Evolutionary conservation across 352 stramenopile genomes (phyloP).

Genomic region (Phytophthora chlamydospora): DNA sequence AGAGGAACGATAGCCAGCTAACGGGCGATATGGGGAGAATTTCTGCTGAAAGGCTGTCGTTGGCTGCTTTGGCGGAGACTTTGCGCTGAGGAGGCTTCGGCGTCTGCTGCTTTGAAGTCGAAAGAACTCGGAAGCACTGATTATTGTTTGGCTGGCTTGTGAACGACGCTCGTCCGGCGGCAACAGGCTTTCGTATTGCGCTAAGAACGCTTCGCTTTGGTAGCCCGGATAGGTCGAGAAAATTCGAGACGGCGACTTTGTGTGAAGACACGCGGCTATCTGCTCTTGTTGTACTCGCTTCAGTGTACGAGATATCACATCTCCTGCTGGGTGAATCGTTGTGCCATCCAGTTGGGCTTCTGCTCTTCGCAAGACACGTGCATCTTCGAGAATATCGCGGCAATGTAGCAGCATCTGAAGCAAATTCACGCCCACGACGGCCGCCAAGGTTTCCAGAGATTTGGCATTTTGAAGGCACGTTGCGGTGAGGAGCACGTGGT

Average conservation of each 20-base stretch:
- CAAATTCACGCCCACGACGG: conserved; percentile 26
- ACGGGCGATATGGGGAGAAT: background rate
- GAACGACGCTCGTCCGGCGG: no score
- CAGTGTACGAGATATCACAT: conserved; percentile 1
- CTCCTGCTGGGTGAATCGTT: background rate
- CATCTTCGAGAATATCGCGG: conserved; percentile 9
- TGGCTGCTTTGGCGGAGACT: conserved; percentile 6
- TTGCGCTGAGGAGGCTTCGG: conserved; percentile 7
- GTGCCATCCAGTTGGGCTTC: background rate
- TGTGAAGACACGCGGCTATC: conserved; percentile 3
- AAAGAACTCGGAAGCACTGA: background rate
- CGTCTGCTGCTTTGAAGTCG: background rate
- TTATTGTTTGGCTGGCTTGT: background rate
- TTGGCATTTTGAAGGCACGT: conserved; percentile 50
- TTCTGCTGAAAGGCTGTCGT: conserved; percentile 1
- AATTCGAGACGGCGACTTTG: conserved; percentile 10
- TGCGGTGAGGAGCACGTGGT: conserved; percentile 45
- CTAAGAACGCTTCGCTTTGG: conserved; percentile 4
- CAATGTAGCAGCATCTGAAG: conserved; percentile 31
- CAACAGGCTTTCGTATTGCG: background rate
- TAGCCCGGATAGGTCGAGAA: conserved; percentile 18
- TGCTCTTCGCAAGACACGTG: background rate
- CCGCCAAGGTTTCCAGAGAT: conserved; percentile 30
- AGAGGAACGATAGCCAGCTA: background rate
- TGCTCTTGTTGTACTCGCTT: background rate